phyloP scores from a whole-genome alignment of 352 stramenopile genomes.

The Globisporangium radiosum region DNA sequence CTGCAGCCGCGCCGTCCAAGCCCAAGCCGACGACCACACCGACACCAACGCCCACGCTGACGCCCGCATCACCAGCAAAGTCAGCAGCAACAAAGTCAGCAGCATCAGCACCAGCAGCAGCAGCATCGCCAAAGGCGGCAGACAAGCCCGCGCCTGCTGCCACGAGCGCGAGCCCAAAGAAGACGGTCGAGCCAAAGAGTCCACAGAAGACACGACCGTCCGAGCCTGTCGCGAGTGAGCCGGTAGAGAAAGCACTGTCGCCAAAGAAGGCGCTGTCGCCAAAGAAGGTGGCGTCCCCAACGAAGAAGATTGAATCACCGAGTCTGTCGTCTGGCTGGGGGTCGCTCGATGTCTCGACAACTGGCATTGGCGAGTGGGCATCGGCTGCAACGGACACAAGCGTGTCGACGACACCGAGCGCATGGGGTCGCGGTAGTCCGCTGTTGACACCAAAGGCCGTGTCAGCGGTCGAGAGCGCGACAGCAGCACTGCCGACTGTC shows the following conservation, averaged over 20 bases:
- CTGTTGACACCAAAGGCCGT: conserved; percentile 30
- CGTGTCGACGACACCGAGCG: conserved; percentile 49
- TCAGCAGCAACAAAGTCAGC: background rate
- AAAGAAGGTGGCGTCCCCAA: conserved; percentile 7
- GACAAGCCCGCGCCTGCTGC: conserved; percentile 10
- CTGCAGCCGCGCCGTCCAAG: conserved; percentile 3
- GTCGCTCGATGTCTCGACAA: conserved; percentile 54
- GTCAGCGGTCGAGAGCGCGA: conserved; percentile 20
- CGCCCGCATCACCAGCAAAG: conserved; percentile 1
- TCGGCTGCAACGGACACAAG: conserved; percentile 39
- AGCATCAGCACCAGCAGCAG: conserved; percentile 4
- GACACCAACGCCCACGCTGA: background rate
- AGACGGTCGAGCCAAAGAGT: conserved; percentile 36
- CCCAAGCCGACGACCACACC: background rate
- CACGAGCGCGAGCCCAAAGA: conserved; percentile 33
- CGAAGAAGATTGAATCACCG: conserved; percentile 40
- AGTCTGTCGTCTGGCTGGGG: conserved; percentile 55
- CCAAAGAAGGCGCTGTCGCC: too few species aligned
- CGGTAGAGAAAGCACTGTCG: conserved; percentile 6
- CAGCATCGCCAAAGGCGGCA: background rate
- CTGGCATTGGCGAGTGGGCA: conserved; percentile 62
- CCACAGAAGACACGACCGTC: conserved; percentile 19
- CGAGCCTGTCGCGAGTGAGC: conserved; percentile 18
- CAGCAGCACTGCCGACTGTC: conserved; percentile 32
- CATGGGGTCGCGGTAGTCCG: conserved; percentile 56